Conservation (phyloP, 2,329 filamentous ascomycete genomes). For the Hypoxylon sp. region DNA sequence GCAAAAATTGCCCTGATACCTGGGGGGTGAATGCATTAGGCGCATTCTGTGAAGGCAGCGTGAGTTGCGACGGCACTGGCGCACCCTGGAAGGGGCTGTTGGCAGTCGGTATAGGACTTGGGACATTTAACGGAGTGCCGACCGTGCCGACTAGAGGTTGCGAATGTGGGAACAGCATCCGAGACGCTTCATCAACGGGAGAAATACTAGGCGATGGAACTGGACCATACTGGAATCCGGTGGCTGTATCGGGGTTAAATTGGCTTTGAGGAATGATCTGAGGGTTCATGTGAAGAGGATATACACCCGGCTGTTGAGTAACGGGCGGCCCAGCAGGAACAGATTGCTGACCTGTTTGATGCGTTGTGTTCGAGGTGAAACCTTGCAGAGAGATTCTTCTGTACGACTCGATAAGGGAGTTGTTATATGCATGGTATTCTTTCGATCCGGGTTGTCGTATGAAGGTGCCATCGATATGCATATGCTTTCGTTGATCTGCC, state of each 20-base stretch:
- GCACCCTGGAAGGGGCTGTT: constrained; percentile 11
- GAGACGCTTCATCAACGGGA: background rate
- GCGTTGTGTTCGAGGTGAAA: constrained; percentile 7
- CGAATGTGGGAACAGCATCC: constrained; percentile 25
- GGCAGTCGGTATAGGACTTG: constrained; percentile 5
- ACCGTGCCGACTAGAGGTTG: constrained; percentile 31
- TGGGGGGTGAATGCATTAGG: constrained; percentile 21
- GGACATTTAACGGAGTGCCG: constrained; percentile 18
- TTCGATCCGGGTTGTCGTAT: constrained; percentile 12
- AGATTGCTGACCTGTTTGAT: constrained; percentile 14
- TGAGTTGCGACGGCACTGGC: constrained; percentile 10
- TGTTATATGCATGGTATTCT: constrained; percentile 42
- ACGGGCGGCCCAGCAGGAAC: constrained; percentile 16
- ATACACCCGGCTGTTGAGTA: constrained; percentile 16
- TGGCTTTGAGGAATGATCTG: constrained; percentile 5
- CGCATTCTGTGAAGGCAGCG: constrained; percentile 14
- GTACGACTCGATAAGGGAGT: constrained; percentile 38
- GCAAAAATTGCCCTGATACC: constrained; percentile 15
- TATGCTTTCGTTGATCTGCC: constrained; percentile 51
- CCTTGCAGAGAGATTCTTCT: constrained; percentile 25
- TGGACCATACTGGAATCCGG: constrained; percentile 8
- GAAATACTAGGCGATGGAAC: constrained; percentile 9
- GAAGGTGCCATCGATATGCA: constrained; percentile 40
- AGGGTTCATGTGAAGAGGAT: constrained; percentile 14
- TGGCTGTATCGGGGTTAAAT: constrained; percentile 11